phyloP scores from a whole-genome alignment of 2,329 filamentous ascomycete species.

The Waltergamsia citrina region DNA sequence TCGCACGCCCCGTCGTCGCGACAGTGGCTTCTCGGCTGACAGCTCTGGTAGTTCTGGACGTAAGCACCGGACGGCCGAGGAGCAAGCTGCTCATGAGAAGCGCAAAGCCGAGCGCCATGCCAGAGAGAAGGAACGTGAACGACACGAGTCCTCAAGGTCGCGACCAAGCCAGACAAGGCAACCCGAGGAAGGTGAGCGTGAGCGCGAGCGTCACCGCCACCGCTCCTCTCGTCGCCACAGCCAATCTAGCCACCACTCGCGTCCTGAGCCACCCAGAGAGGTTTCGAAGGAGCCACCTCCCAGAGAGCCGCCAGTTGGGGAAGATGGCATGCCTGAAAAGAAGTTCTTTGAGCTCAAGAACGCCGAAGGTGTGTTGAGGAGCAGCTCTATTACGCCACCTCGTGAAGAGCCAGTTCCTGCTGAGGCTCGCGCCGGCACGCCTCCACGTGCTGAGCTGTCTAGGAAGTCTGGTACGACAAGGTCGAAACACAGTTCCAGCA shows the following conservation, averaged over 20 bases:
- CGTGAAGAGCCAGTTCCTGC: conserved; percentile 1
- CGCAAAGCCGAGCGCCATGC: conserved; percentile 35
- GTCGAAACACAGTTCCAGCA: conserved; percentile 14
- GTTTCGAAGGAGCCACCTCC: conserved; percentile 16
- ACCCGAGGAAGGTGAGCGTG: conserved; percentile 12
- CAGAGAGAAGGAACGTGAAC: conserved; percentile 16
- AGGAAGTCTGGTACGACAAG: conserved; percentile 13
- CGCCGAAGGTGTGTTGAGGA: conserved; percentile 20
- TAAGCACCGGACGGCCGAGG: conserved; percentile 33
- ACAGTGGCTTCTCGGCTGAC: conserved; percentile 36
- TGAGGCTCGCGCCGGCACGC: conserved; percentile 4
- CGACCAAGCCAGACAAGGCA: conserved; percentile 6
- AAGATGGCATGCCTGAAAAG: conserved; percentile 18
- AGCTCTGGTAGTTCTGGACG: conserved; percentile 21
- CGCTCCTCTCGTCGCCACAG: conserved; percentile 32
- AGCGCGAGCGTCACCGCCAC: conserved; percentile 16
- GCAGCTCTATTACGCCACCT: conserved; percentile 4
- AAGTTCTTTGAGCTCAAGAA: conserved; percentile 32
- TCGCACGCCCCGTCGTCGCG: conserved; percentile 31
- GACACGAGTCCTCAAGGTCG: conserved; percentile 9
- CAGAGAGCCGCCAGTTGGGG: conserved; percentile 9
- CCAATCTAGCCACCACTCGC: conserved; percentile 22
- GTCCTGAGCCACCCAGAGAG: conserved; percentile 13
- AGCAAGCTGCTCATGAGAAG: conserved; percentile 40
- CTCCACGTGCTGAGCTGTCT: conserved; percentile 6